Evolutionary conservation across 495 filamentous ascomycete species (phyloP).

Genomic region (Aspergillus taichungensis): DNA sequence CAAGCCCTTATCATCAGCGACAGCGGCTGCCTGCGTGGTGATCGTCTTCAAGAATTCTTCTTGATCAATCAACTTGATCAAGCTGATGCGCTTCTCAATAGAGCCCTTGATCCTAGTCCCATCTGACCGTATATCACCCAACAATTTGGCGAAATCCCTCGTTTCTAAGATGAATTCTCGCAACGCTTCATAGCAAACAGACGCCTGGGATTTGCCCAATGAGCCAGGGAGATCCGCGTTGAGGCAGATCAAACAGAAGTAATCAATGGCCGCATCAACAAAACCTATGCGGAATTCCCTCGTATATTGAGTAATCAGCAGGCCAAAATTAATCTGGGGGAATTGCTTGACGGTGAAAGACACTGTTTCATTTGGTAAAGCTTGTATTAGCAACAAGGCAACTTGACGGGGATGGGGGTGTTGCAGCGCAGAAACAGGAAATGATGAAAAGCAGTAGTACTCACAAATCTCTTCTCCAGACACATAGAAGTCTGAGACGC

Average conservation of each 20-base stretch:
- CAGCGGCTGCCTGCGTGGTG: constrained; percentile 78
- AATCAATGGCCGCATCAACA: constrained; percentile 82
- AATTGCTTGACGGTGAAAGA: constrained; percentile 64
- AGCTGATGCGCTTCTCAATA: constrained; percentile 77
- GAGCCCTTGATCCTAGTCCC: constrained; percentile 74
- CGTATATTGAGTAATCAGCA: constrained; percentile 91
- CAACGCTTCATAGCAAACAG: constrained; percentile 84
- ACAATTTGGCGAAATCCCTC: constrained; percentile 83
- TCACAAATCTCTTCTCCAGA: constrained; percentile 65
- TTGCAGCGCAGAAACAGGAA: neutral
- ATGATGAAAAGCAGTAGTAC: constrained; percentile 8
- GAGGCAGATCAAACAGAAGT: constrained; percentile 84
- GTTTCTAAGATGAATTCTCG: constrained; percentile 94
- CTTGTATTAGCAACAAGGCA: neutral
- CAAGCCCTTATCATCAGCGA: constrained; percentile 88
- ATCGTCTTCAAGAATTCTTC: constrained; percentile 78
- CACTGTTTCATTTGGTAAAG: constrained; percentile 39
- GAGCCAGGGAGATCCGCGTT: constrained; percentile 74
- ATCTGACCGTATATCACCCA: constrained; percentile 81
- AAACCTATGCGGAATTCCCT: constrained; percentile 86
- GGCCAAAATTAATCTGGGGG: constrained; percentile 89
- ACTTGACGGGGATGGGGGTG: too few relatives aligned
- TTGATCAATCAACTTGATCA: constrained; percentile 73
- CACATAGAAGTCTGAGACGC: constrained; percentile 64
- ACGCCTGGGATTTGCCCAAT: constrained; percentile 64